phyloP scores from a whole-genome alignment of 768 basidiomycete species.

The Xerocomellus intermedius region DNA sequence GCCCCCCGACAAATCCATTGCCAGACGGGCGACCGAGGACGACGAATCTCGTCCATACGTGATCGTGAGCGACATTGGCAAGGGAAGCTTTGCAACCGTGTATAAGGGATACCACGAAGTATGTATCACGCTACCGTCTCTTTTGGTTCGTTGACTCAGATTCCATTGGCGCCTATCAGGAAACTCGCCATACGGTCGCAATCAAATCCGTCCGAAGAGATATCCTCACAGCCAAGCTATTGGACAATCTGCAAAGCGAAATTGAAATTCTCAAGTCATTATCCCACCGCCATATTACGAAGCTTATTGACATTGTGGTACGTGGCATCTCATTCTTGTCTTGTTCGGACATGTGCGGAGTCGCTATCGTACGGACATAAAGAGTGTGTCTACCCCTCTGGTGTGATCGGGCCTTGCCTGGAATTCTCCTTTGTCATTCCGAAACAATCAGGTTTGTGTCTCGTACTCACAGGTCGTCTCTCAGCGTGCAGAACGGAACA shows the following conservation, averaged over 20 bases:
- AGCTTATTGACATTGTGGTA: constrained; percentile 90
- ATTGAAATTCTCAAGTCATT: constrained; percentile 95
- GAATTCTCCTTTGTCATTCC: not conserved
- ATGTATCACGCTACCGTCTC: constrained; percentile 25
- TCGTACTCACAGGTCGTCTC: constrained; percentile 7
- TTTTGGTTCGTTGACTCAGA: not conserved
- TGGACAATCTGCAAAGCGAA: constrained; percentile 98
- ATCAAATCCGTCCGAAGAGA: constrained; percentile 92
- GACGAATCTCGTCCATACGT: constrained; percentile 77
- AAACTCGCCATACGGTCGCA: constrained; percentile 76
- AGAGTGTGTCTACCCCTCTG: not conserved
- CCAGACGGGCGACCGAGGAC: constrained; percentile 46
- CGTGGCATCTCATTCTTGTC: constrained; percentile 21
- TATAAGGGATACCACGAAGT: constrained; percentile 93
- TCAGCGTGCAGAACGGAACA: constrained; percentile 71
- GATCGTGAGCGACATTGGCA: constrained; percentile 73
- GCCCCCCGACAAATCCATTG: constrained; percentile 26
- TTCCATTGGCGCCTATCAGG: constrained; percentile 42
- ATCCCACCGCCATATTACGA: constrained; percentile 90
- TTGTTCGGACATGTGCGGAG: not conserved
- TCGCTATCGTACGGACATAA: not conserved
- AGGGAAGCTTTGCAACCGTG: constrained; percentile 95
- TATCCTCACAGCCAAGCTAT: constrained; percentile 85
- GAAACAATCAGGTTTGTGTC: not conserved
- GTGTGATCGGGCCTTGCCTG: not conserved